Conservation (phyloP, 225 moss, liverwort and hornwort genomes). For the Polytrichum formosum region DNA sequence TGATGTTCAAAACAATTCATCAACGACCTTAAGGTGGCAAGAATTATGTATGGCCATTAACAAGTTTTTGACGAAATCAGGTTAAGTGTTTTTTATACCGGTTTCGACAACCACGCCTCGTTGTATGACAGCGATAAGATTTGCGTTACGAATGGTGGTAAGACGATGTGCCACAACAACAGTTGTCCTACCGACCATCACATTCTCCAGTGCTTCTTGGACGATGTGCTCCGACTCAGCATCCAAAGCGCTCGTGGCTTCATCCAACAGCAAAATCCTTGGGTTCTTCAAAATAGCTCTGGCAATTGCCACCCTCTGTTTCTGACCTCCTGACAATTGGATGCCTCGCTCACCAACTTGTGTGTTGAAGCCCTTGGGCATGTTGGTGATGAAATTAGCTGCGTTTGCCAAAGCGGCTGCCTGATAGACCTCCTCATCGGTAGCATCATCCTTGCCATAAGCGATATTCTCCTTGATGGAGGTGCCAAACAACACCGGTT, state of each 20-base stretch:
- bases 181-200: constrained; percentile 86
- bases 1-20: too few relatives aligned
- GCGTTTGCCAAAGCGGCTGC: constrained; percentile 84
- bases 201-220: constrained; percentile 83
- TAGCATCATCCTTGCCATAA: constrained; percentile 72
- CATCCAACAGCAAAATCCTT: constrained; percentile 76
- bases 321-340: constrained; percentile 95
- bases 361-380: constrained; percentile 77
- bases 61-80: too few relatives aligned
- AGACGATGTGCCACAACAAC: constrained; percentile 90
- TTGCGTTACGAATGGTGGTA: constrained; percentile 83
- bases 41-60: too few relatives aligned
- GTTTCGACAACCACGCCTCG: constrained; percentile 84
- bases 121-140: constrained; percentile 88
- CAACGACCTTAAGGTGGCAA: too few relatives aligned
- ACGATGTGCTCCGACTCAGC: constrained; percentile 81
- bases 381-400: constrained; percentile 61
- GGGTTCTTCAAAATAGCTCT: constrained; percentile 92
- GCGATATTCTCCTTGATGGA: constrained; percentile 80
- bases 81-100: constrained; percentile 29
- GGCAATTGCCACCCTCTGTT: constrained; percentile 94
- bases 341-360: constrained; percentile 88
- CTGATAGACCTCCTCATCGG: constrained; percentile 61
- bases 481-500: constrained; percentile 86
- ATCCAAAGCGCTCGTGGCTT: constrained; percentile 98